A percentile compares a stretch with the other conserved stretches of the same genome.
These are phyloP conservation scores for Cercospora brassicicola DNA, from an alignment of 2,329 filamentous ascomycete genomes.

Conservation along the genomic window DNA sequence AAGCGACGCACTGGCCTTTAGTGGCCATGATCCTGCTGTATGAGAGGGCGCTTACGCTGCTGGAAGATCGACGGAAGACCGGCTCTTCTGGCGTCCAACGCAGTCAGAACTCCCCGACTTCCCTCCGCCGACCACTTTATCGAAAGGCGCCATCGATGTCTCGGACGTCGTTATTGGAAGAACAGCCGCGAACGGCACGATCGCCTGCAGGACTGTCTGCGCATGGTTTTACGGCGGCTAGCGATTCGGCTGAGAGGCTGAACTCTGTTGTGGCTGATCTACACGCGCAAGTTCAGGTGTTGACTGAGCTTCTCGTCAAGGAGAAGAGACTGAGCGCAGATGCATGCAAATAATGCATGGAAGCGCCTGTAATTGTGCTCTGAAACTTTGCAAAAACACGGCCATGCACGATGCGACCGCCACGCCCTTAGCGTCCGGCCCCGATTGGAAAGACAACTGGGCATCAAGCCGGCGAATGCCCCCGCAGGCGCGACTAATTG, in stretches of 20 bases:
- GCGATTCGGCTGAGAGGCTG: slow-evolving; percentile 23
- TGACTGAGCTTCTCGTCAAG: slow-evolving; percentile 23
- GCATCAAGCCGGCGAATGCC: slow-evolving; percentile 9
- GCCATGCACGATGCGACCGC: slow-evolving; percentile 3
- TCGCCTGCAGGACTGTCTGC: slow-evolving; percentile 19
- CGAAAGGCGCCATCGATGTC: slow-evolving; percentile 22
- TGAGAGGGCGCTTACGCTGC: slow-evolving; percentile 49
- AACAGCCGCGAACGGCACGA: slow-evolving; percentile 24
- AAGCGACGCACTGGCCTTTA: slow-evolving; percentile 64
- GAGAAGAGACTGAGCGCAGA: slow-evolving; percentile 10
- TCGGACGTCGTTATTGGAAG: slow-evolving; percentile 21
- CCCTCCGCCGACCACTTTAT: slow-evolving; percentile 25
- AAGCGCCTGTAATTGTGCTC: slow-evolving; percentile 12
- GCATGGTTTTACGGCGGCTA: slow-evolving; percentile 4
- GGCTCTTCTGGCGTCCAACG: slow-evolving; percentile 20
- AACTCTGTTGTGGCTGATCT: slow-evolving; percentile 28
- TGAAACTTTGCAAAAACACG: slow-evolving; percentile 8
- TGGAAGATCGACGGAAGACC: slow-evolving; percentile 21
- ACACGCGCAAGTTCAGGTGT: slow-evolving; percentile 24
- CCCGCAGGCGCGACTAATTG: slow-evolving; percentile 16
- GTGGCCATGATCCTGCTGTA: slow-evolving; percentile 69
- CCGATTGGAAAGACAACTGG: slow-evolving; percentile 11
- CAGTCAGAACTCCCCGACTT: slow-evolving; percentile 21
- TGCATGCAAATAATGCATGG: slow-evolving; percentile 9
- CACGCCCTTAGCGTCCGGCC: slow-evolving; percentile 1